Conservation (phyloP, 257 asterid genomes). For the Haberlea rhodopensis region DNA sequence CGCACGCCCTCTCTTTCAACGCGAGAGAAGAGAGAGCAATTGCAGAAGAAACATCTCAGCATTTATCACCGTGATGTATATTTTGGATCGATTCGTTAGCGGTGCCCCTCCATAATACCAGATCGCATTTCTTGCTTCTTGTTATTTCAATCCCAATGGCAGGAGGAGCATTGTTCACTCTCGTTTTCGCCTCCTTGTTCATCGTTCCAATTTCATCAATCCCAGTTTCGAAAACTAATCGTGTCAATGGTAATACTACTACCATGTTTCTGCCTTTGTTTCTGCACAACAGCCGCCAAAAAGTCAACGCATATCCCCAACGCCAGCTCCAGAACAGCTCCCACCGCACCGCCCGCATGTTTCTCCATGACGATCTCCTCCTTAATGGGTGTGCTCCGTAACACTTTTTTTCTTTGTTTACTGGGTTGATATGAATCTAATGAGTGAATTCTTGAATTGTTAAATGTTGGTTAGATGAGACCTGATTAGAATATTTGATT, state of each 20-base stretch:
- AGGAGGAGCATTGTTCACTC: neutral
- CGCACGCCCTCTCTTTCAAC: neutral
- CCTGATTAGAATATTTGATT: slow-evolving; percentile 27
- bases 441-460: neutral
- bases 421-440: neutral
- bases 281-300: slow-evolving; percentile 30
- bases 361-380: slow-evolving; percentile 84
- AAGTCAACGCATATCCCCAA: slow-evolving; percentile 29
- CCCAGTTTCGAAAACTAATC: neutral
- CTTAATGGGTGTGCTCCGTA: slow-evolving; percentile 54
- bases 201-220: neutral
- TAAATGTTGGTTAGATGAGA: slow-evolving; percentile 14
- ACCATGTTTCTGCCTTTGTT: slow-evolving; percentile 44
- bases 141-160: neutral
- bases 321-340: slow-evolving; percentile 46
- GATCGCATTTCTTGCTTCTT: neutral
- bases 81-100: neutral
- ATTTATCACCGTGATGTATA: neutral
- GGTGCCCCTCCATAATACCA: neutral
- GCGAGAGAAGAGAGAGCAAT: neutral
- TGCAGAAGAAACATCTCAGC: neutral
- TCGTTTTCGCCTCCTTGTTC: neutral
- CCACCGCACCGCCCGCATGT: slow-evolving; percentile 62
- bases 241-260: slow-evolving; percentile 11
- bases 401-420: neutral